Evolutionary conservation across 805 yeast genomes (phyloP).

Genomic region (Blastobotrys robertii): DNA sequence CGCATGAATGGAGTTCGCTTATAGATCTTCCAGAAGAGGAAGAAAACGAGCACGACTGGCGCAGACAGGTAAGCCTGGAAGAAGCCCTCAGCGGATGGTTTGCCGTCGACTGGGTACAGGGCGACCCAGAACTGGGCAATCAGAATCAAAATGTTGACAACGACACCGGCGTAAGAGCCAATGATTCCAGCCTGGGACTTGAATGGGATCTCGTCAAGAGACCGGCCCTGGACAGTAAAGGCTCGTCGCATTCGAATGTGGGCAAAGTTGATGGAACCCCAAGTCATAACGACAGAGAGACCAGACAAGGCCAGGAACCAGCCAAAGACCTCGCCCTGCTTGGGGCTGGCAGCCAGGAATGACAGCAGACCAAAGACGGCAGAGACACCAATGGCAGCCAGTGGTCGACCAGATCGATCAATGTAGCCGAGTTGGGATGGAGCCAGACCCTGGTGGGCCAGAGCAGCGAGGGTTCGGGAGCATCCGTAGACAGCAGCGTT

Average conservation of each 20-base stretch:
- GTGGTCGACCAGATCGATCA: constrained; percentile 71
- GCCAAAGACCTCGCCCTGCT: constrained; percentile 39
- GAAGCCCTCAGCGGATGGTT: constrained; percentile 30
- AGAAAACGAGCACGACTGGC: constrained; percentile 32
- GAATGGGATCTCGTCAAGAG: constrained; percentile 52
- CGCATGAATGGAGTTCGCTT: constrained; percentile 34
- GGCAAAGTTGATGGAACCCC: constrained; percentile 61
- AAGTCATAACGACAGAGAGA: constrained; percentile 58
- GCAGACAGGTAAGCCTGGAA: constrained; percentile 43
- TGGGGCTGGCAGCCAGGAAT: constrained; percentile 50
- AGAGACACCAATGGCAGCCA: constrained; percentile 47
- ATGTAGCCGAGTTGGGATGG: constrained; percentile 56
- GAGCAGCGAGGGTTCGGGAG: constrained; percentile 57
- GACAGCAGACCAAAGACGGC: constrained; percentile 45
- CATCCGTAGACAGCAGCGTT: constrained; percentile 63
- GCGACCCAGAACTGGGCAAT: constrained; percentile 74
- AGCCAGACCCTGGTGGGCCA: constrained; percentile 57
- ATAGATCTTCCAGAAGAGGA: constrained; percentile 40
- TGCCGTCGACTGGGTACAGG: constrained; percentile 50
- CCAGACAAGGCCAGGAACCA: constrained; percentile 70
- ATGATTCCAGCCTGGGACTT: constrained; percentile 50
- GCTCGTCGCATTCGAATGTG: constrained; percentile 59
- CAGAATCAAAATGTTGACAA: constrained; percentile 46
- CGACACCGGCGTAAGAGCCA: constrained; percentile 54
- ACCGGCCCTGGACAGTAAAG: constrained; percentile 46